Percentiles rank a stretch among this genome's conserved stretches.
These are phyloP conservation scores for Thelephora terrestris DNA, from an alignment of 1,284 basidiomycete genomes.

Conservation along the genomic window DNA sequence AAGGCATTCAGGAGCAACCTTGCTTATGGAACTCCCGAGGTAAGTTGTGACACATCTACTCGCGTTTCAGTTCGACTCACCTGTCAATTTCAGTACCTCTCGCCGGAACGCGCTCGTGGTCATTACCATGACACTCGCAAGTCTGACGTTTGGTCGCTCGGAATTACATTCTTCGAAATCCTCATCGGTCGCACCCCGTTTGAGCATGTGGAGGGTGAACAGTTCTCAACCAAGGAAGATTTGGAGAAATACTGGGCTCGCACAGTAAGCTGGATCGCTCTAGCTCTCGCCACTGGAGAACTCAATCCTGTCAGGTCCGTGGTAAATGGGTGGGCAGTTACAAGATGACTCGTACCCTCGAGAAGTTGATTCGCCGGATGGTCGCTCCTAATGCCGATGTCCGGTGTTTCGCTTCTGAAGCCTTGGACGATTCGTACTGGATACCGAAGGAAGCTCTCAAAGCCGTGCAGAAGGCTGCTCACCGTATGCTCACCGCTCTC, in stretches of 20 bases:
- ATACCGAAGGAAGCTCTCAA: constrained; percentile 13
- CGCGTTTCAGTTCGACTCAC: not conserved
- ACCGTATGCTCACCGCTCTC: constrained; percentile 10
- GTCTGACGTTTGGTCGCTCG: constrained; percentile 88
- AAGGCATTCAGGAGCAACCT: constrained; percentile 76
- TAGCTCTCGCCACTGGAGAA: constrained; percentile 2
- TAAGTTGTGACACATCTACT: constrained; percentile 18
- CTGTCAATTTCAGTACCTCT: constrained; percentile 56
- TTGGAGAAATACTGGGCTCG: constrained; percentile 77
- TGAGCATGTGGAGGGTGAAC: constrained; percentile 72
- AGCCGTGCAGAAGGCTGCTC: constrained; percentile 7
- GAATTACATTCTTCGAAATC: constrained; percentile 89
- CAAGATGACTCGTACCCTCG: constrained; percentile 56
- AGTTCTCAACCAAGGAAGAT: constrained; percentile 74
- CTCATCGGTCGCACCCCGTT: constrained; percentile 87
- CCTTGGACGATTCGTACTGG: constrained; percentile 65
- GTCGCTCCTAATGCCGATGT: constrained; percentile 65
- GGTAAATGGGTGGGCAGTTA: constrained; percentile 82
- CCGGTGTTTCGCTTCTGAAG: constrained; percentile 55
- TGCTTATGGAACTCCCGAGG: constrained; percentile 86
- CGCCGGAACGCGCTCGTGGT: constrained; percentile 80
- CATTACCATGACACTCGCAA: constrained; percentile 85
- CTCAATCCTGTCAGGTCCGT: constrained; percentile 33
- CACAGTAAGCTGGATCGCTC: constrained; percentile 37
- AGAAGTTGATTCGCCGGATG: constrained; percentile 66